Evolutionary conservation across 371 early-diverging fungal genomes (phyloP).

Genomic region (Lichtheimia ornata): DNA sequence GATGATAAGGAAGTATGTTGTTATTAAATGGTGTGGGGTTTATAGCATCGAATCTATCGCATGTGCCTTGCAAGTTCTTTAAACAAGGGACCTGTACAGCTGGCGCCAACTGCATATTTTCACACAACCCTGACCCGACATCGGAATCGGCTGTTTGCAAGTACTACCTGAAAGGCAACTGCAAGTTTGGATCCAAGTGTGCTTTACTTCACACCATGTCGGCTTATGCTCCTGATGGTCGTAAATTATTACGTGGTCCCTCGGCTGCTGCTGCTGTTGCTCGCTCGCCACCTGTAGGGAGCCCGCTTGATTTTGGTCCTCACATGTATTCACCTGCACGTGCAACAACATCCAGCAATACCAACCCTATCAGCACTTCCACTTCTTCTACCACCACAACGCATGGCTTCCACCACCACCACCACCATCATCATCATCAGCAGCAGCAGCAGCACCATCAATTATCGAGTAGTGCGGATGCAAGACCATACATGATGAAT

Average conservation of each 20-base stretch:
- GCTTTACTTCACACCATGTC: constrained; percentile 64
- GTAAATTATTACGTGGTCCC: constrained; percentile 13
- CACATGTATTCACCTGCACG: constrained; percentile 21
- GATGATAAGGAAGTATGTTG: too few species aligned
- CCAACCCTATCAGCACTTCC: background rate
- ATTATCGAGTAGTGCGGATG: constrained; percentile 15
- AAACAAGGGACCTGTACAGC: constrained; percentile 78
- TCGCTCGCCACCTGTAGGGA: constrained; percentile 15
- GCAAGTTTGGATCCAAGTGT: constrained; percentile 81
- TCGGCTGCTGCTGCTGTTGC: constrained; percentile 4
- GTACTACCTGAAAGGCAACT: constrained; percentile 79
- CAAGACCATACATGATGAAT: constrained; percentile 4
- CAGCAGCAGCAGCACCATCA: too few species aligned
- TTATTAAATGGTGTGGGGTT: background rate
- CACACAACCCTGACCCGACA: constrained; percentile 65
- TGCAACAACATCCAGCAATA: background rate
- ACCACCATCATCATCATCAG: background rate
- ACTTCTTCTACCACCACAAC: background rate
- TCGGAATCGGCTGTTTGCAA: constrained; percentile 70
- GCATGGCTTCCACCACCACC: background rate
- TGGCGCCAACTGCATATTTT: constrained; percentile 77
- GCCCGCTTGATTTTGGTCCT: constrained; percentile 20
- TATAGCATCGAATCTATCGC: constrained; percentile 50
- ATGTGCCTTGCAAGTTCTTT: constrained; percentile 85
- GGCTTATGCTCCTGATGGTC: constrained; percentile 24